These are phyloP conservation scores for Bipolaris oryzae DNA, from an alignment of 2,329 filamentous ascomycete genomes.

Conservation along the genomic window DNA sequence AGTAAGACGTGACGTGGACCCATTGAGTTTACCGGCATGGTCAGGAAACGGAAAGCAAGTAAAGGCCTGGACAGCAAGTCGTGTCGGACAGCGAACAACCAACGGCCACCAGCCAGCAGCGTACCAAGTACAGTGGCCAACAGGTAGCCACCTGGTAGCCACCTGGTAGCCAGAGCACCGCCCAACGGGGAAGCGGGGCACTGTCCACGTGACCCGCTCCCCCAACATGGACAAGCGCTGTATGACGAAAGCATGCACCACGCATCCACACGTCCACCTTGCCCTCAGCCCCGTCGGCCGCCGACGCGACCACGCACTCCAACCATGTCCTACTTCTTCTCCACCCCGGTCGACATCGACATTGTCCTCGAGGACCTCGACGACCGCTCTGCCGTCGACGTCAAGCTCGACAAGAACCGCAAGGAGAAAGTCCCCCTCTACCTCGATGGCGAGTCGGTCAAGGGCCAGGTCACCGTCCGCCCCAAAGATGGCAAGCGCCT, in stretches of 20 bases:
- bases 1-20: constrained; percentile 25
- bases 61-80: neutral
- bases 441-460: constrained; percentile 97
- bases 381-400: constrained; percentile 92
- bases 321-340: constrained; percentile 89
- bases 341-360: constrained; percentile 97
- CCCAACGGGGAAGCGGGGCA: constrained; percentile 14
- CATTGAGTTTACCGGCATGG: neutral
- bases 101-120: too few relatives aligned
- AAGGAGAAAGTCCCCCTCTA: constrained; percentile 96
- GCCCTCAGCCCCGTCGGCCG: constrained; percentile 23
- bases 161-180: neutral
- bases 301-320: constrained; percentile 23
- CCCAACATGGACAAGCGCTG: constrained; percentile 13
- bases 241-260: constrained; percentile 10
- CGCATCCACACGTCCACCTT: constrained; percentile 12
- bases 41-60: constrained; percentile 7
- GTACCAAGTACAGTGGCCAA: neutral
- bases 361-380: constrained; percentile 95
- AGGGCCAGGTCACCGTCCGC: constrained; percentile 90
- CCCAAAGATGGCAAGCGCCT: constrained; percentile 98
- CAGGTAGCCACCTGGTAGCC: neutral
- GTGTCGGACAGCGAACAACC: neutral
- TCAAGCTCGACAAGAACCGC: constrained; percentile 97
- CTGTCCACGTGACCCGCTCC: constrained; percentile 17